phyloP scores from a whole-genome alignment of 2,329 filamentous ascomycete species.

The Fusarium algeriense region DNA sequence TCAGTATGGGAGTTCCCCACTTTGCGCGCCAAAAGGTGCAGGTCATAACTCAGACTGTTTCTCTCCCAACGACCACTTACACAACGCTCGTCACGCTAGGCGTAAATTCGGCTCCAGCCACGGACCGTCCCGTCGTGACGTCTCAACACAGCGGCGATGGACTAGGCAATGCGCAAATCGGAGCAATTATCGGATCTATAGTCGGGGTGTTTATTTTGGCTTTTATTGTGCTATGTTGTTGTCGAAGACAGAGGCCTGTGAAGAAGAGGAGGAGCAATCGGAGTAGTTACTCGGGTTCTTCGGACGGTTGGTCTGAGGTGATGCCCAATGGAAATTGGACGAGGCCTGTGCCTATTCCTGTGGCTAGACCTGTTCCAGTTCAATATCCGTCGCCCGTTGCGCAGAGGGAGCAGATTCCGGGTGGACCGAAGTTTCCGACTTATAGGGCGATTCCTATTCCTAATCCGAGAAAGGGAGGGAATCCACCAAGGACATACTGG shows the following conservation, averaged over 20 bases:
- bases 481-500: constrained; percentile 20
- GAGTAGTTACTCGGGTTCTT: constrained; percentile 28
- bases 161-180: constrained; percentile 54
- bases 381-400: constrained; percentile 35
- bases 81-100: constrained; percentile 52
- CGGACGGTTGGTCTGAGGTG: constrained; percentile 27
- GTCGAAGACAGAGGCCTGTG: constrained; percentile 28
- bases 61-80: constrained; percentile 52
- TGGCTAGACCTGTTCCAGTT: constrained; percentile 17
- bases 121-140: constrained; percentile 26
- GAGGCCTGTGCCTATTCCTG: constrained; percentile 19
- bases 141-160: constrained; percentile 36
- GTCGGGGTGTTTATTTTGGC: constrained; percentile 54
- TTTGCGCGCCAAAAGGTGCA: constrained; percentile 44
- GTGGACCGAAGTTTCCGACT: constrained; percentile 51
- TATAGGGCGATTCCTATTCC: constrained; percentile 52
- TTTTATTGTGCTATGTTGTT: constrained; percentile 52
- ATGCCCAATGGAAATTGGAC: constrained; percentile 19
- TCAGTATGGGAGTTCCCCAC: constrained; percentile 27
- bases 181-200: constrained; percentile 57
- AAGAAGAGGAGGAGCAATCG: constrained; percentile 16
- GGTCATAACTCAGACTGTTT: constrained; percentile 55
- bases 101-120: constrained; percentile 23
- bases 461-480: constrained; percentile 45
- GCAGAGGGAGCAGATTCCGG: constrained; percentile 48